phyloP scores from a whole-genome alignment of 805 yeast genomes.

The Ogataea wickerhamii region DNA sequence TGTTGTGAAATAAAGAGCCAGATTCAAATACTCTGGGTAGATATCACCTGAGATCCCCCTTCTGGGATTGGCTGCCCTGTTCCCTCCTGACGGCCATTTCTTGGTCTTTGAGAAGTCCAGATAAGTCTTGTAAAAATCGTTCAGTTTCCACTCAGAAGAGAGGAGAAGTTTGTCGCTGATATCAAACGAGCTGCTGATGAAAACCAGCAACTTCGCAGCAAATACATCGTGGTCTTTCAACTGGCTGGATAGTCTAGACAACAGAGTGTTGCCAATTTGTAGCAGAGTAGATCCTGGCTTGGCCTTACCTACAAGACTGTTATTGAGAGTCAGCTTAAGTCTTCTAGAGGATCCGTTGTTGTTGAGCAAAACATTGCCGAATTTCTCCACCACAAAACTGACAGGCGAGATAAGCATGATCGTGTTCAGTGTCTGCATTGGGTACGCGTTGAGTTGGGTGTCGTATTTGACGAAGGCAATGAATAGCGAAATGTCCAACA shows the following conservation, averaged over 20 bases:
- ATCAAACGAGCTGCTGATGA: slow-evolving; percentile 26
- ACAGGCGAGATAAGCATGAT: slow-evolving; percentile 20
- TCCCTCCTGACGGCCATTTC: slow-evolving; percentile 15
- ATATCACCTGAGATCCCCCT: slow-evolving; percentile 10
- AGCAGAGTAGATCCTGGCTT: slow-evolving; percentile 33
- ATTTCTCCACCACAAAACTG: slow-evolving; percentile 20
- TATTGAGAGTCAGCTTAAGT: slow-evolving; percentile 21
- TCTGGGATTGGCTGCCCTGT: slow-evolving; percentile 5
- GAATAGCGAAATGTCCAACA: slow-evolving; percentile 24
- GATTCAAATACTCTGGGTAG: slow-evolving; percentile 17
- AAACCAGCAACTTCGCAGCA: slow-evolving; percentile 21
- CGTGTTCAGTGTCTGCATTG: slow-evolving; percentile 28
- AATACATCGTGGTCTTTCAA: slow-evolving; percentile 22
- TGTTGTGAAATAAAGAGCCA: slow-evolving; percentile 16
- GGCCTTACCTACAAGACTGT: slow-evolving; percentile 27
- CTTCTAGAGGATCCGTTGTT: slow-evolving; percentile 12
- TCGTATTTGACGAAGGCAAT: slow-evolving; percentile 12
- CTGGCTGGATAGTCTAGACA: slow-evolving; percentile 19
- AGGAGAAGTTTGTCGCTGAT: slow-evolving; percentile 29
- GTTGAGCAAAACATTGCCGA: slow-evolving; percentile 22
- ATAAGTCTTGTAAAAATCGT: slow-evolving; percentile 17
- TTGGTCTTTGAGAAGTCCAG: slow-evolving; percentile 16
- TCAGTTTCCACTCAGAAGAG: slow-evolving; percentile 27
- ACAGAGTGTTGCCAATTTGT: slow-evolving; percentile 26
- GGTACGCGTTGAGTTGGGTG: slow-evolving; percentile 12